Base-by-base conservation (phyloP, 2,329 filamentous ascomycete species). In the Clarireedia homoeocarpa region DNA sequence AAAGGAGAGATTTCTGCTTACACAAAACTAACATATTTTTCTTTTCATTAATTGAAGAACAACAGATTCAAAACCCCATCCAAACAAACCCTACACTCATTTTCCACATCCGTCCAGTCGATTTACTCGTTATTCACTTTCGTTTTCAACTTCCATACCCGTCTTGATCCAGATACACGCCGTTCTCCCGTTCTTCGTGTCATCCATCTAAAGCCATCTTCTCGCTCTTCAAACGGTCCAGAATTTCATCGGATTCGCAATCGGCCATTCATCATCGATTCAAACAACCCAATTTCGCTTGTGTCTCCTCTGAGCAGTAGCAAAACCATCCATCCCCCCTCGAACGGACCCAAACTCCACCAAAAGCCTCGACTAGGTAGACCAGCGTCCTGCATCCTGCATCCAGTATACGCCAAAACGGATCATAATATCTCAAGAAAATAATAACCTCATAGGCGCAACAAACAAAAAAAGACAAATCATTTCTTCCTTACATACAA, bases 1-100 rank as follows among this genome's bases (percentile, higher is more conserved):
- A 38, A 15, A 53, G 39, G 30, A 52, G 7, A 14, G 20, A 45
- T 17, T 42, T 24, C 34, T 14, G 23, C 10, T 14, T 6, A 38
- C 51, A 47, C 30, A 48, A 3, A 30, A 40, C 51, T 53, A 53
- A 53, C 51, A 20, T 53, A 15, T 53, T 53, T 23, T 48, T 42
- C 15, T 26, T 42, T 47, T 48, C 44, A 15, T 10, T 30, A 15
- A n/a, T 48, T 48, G 30, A 48, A 53, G 51, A 42, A 48, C 30
- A 27, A 23, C 30, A 53, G 51, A 42, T 39, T 20, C 46, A 51
- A 14, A 23, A 48, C 15, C 15, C 15, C 20, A 20, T 20, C 39
- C 39, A 34, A 12, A 34, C 30, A 9, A 34, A 10, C 17, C 30
- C 46, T 20, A 53, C 51, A 27, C 51, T 48, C 51, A 12, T 53